Base-by-base conservation (phyloP, 2,329 filamentous ascomycete species). In the Fusarium keratoplasticum region DNA sequence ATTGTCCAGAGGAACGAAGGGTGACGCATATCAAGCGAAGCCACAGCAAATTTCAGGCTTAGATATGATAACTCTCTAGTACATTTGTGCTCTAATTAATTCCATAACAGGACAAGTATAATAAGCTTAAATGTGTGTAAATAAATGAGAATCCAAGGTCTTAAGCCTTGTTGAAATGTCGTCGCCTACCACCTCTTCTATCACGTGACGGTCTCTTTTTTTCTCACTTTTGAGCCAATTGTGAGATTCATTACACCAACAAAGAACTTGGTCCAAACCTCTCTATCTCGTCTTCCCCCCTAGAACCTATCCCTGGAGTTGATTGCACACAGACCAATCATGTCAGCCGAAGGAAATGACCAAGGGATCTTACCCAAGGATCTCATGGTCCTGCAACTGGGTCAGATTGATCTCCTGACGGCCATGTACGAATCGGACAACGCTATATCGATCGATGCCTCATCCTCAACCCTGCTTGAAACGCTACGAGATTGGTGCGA, bases 401-500 rank as follows among this genome's bases (percentile, higher is more conserved):
- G 83, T 1, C 86, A 85, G 63, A 81, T 89, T 36, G 87, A 89
- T 60, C 84, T 89, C n/a, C 77, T 89, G 4, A 78, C 82, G 72
- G 86, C 87, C 11, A 89, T 89, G 87, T 89, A 87, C 68, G 82
- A 84, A 1, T 74, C 78, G 0, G 81, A 85, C 14, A 79, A 81
- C n/a, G 81, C 80, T 6, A 75, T 84, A 2, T 61, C 67, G 0
- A 72, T 84, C 5, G 79, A 80, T 25, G 66, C 77, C 5, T n/a
- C 61, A 9, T 79, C 76, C 1, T 65, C 29, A 2, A 33, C 60
- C 0, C 13, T 75, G 6, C 31, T 80, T 14, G 73, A 78, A 9
- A 31, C 5, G 5, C 25, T 82, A 6, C 72, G 76, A 22, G 58
- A 64, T 5, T 78, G 77, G 76, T 78, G 76, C 35, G 78, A 77